Evolutionary conservation across 352 stramenopile species (phyloP).

Genomic region (Blastocystis sp.): DNA sequence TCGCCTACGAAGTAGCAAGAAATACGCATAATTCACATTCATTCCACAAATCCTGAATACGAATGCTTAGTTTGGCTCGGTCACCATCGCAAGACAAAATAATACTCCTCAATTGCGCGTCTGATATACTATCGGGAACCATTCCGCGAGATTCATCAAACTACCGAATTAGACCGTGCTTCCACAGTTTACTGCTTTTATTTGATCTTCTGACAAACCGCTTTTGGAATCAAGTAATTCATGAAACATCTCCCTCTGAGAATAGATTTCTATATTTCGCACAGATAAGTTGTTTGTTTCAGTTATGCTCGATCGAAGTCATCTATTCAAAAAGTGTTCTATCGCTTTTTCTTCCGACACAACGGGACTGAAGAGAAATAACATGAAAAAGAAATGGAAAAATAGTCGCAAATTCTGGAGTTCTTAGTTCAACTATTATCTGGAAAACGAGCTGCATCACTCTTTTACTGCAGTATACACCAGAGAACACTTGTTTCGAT

Average conservation of each 20-base stretch:
- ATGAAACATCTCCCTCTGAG: not conserved
- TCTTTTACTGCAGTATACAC: too few relatives aligned
- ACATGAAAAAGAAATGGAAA: not conserved
- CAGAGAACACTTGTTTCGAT: too few relatives aligned
- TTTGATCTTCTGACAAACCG: not conserved
- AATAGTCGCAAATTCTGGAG: not conserved
- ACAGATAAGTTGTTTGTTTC: not conserved
- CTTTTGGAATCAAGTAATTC: not conserved
- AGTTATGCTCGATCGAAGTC: not conserved
- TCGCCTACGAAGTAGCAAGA: not conserved
- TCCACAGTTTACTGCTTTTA: not conserved
- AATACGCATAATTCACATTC: not conserved
- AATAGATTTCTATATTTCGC: not conserved
- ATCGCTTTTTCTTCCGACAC: not conserved
- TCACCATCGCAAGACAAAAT: slow-evolving; percentile 17
- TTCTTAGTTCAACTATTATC: not conserved
- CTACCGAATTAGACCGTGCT: not conserved
- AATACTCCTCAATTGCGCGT: not conserved
- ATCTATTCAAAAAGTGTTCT: not conserved
- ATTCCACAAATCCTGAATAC: slow-evolving; percentile 18
- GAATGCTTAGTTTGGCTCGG: not conserved
- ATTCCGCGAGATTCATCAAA: not conserved
- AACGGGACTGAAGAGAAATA: not conserved
- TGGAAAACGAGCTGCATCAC: too few relatives aligned
- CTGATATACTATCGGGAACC: not conserved